Percentiles rank a stretch among this genome's conserved stretches.
Conservation (phyloP, 352 stramenopile species). For the Phytopythium mirpurense region DNA sequence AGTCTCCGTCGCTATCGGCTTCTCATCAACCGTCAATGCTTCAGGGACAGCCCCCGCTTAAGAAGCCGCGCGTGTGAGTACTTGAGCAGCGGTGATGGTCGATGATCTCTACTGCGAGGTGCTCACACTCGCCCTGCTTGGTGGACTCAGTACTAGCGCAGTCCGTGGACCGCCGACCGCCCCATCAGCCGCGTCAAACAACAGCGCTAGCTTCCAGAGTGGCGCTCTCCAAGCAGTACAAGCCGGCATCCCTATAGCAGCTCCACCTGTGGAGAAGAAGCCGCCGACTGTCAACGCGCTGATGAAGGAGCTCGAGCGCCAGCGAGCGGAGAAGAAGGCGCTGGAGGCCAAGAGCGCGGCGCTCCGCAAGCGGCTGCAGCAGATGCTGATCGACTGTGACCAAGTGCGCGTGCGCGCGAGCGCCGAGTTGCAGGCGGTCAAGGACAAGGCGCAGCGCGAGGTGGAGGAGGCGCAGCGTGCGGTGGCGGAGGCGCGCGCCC, state of each 20-base stretch:
- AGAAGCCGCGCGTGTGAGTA: conserved; percentile 1
- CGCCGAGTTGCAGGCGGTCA: conserved; percentile 35
- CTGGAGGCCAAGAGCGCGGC: conserved; percentile 65
- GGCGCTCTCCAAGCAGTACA: not conserved
- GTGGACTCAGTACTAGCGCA: no score
- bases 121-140: not conserved
- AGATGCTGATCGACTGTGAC: conserved; percentile 76
- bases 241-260: not conserved
- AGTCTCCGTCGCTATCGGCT: not conserved
- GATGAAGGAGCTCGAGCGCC: conserved; percentile 52
- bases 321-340: conserved; percentile 34
- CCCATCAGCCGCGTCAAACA: not conserved
- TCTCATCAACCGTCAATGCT: not conserved
- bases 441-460: conserved; percentile 46
- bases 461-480: conserved; percentile 40
- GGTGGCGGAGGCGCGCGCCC: conserved; percentile 32
- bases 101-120: not conserved
- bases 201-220: not conserved
- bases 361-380: conserved; percentile 63
- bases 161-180: no score
- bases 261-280: not conserved
- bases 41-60: not conserved
- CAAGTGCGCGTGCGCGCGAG: conserved; percentile 54
- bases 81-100: not conserved
- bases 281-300: conserved; percentile 37